These are phyloP conservation scores for Cryptococcus sp. DNA, from an alignment of 1,284 basidiomycete species.

Conservation along the genomic window DNA sequence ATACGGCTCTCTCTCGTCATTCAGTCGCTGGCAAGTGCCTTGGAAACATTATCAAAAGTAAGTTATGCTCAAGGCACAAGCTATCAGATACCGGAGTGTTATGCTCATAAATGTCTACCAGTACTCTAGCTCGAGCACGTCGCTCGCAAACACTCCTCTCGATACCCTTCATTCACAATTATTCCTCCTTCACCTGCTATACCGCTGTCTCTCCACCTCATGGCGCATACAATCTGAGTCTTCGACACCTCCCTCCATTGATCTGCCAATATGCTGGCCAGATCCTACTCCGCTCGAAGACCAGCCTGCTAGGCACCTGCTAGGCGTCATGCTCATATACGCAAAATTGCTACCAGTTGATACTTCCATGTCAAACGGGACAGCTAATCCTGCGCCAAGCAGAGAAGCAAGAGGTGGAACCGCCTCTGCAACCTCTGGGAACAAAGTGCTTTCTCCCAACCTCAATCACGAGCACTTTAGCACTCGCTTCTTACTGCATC, in stretches of 20 bases:
- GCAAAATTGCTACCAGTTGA: constrained; percentile 67
- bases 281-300: constrained; percentile 82
- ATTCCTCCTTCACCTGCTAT: constrained; percentile 81
- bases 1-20: constrained; percentile 76
- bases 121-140: constrained; percentile 34
- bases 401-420: constrained; percentile 30
- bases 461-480: constrained; percentile 27
- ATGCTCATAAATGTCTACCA: constrained; percentile 43
- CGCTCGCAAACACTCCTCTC: constrained; percentile 58
- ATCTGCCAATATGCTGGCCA: constrained; percentile 56
- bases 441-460: constrained; percentile 13
- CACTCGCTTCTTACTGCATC: constrained; percentile 32
- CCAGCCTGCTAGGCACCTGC: constrained; percentile 77
- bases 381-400: constrained; percentile 20
- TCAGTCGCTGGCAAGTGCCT: constrained; percentile 69
- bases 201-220: constrained; percentile 71
- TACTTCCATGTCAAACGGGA: constrained; percentile 9
- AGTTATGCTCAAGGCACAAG: constrained; percentile 2
- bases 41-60: constrained; percentile 77
- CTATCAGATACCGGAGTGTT: not conserved
- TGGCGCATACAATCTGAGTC: constrained; percentile 57
- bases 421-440: constrained; percentile 22
- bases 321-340: constrained; percentile 78
- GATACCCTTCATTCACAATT: constrained; percentile 86
- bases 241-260: constrained; percentile 17